Conservation (phyloP, 2,329 filamentous ascomycete species). For the Rachicladosporium sp. region DNA sequence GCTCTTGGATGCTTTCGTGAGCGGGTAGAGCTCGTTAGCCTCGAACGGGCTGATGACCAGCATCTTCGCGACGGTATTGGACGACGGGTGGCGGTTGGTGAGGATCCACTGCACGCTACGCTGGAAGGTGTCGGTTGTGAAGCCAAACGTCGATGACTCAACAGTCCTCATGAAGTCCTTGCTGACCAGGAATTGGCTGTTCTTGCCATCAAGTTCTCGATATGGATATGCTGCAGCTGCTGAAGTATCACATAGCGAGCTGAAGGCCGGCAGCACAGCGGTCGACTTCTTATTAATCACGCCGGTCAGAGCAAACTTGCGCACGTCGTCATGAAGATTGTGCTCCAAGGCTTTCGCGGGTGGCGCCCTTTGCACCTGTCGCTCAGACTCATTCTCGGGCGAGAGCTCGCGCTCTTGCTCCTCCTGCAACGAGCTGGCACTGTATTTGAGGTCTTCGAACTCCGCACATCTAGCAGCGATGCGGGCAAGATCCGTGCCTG, state of each 20-base stretch:
- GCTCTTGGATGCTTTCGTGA: no score
- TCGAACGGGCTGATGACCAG: constrained; percentile 53
- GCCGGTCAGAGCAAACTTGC: background rate
- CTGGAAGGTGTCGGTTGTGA: no score
- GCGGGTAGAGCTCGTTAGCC: no score
- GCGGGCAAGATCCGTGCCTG: no score
- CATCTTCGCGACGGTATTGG: no score
- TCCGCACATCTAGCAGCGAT: constrained; percentile 9
- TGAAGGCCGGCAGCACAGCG: background rate
- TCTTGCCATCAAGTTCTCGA: no score
- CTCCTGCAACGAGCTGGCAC: constrained; percentile 37
- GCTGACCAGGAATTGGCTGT: no score
- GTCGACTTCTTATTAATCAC: background rate
- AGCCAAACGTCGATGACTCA: no score
- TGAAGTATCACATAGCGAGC: background rate
- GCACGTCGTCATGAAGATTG: constrained; percentile 24
- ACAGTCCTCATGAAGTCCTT: no score
- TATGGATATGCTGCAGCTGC: no score
- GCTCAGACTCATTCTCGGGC: constrained; percentile 50
- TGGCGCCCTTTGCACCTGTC: constrained; percentile 37
- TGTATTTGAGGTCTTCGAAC: constrained; percentile 11
- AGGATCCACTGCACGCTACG: constrained; percentile 45
- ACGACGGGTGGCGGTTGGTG: no score
- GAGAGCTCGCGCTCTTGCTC: constrained; percentile 59
- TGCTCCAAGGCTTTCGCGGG: constrained; percentile 30